Base-by-base conservation (phyloP, 2,329 filamentous ascomycete genomes). In the Fusarium stilboides region DNA sequence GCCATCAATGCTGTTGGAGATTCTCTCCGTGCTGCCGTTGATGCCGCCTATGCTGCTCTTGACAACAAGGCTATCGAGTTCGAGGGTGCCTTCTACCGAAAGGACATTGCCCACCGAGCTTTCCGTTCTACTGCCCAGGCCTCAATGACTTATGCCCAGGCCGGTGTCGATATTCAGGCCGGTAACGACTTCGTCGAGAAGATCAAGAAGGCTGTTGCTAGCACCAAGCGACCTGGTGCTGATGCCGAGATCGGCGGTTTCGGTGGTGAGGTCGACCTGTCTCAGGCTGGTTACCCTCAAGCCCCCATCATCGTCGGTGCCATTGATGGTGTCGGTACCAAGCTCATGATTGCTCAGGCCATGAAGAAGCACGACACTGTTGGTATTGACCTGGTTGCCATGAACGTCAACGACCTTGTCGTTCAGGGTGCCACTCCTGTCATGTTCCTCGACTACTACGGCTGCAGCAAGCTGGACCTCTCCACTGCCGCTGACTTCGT, bases 381-480 rank as follows among this genome's bases (percentile, higher is more conserved):
- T 13, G 96, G 96, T 64, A 94, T 99, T 74, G 96, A 99, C 78
- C 88, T 99, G 36, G 96, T 99, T 6, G 96, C 96, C 71, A 98
- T 98, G 95, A 98, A 98, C 80, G 96, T 98, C 77, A 99, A 99
- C 80, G 96, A 99, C 77, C 87, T 99, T 0, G 91, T 99, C 52
- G 96, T 98, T 10, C 94, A 98, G 83, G 96, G 96, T 56, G 96
- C 96, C 14, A 93, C 96, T 73, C 94, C 96, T 3, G 86, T 98
- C 69, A 96, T 96, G 86, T 98, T 99, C 87, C 90, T 98, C 67
- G 96, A 99, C 84, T 98, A 97, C 87, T 98, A 97, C 81, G 95
- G 94, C 65, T 98, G 94, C 86, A 94, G 93, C 80, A 92, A 91
- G 79, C 88, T 99, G 22, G 89, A 97, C 71, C 88, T 95, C 10